Evolutionary conservation across 164 flowering plant species (phyloP).

Genomic region (grape (Vitis vinifera)): ASM3070453v1 NC_081816.1:8837501-8838000

Average conservation of each 20-base stretch:
- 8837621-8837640: constrained; percentile 87
- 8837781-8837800: constrained; percentile 40
- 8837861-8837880: constrained; percentile 33
- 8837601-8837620: constrained; percentile 68
- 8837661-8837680: constrained; percentile 55
- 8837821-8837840: constrained; percentile 35
- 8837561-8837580: constrained; percentile 49
- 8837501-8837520: constrained; percentile 18
- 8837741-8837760: constrained; percentile 68
- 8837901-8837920: constrained; percentile 40
- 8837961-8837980: constrained; percentile 63
- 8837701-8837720: constrained; percentile 30
- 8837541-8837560: constrained; percentile 31
- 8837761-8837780: constrained; percentile 58
- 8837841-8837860: constrained; percentile 35
- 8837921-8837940: constrained; percentile 26
- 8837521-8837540: constrained; percentile 28
- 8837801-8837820: constrained; percentile 46
- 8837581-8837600: constrained; percentile 94
- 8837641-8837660: constrained; percentile 37
- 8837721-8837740: constrained; percentile 31
- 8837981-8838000: constrained; percentile 93
- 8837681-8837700: constrained; percentile 39
- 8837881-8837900: constrained; percentile 38
- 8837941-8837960: constrained; percentile 50